phyloP scores from a whole-genome alignment of 352 stramenopile genomes.

The Pythium diclinum region DNA sequence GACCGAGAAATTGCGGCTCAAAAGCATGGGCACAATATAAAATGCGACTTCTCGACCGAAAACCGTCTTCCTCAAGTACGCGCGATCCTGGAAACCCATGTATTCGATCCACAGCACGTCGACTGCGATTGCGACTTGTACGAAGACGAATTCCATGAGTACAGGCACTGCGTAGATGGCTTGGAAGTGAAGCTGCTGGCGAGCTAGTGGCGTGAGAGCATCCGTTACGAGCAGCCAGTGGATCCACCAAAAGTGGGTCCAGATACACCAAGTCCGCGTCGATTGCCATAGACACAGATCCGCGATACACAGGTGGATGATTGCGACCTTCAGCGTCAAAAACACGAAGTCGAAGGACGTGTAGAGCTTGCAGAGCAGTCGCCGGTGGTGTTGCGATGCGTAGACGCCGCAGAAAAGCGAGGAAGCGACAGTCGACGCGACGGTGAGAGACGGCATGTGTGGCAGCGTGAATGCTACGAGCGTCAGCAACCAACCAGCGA shows the following conservation, averaged over 20 bases:
- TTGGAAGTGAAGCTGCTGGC: not conserved
- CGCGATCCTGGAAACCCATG: not conserved
- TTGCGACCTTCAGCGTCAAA: conserved; percentile 20
- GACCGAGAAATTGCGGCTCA: not conserved
- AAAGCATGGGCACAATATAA: not conserved
- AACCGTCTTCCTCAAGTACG: not conserved
- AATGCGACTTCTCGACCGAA: not conserved
- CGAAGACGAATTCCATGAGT: not conserved
- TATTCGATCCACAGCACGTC: not conserved
- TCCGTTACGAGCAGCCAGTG: not conserved
- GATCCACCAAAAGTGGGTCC: conserved; percentile 1
- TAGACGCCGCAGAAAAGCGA: not conserved
- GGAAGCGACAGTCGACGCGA: not conserved
- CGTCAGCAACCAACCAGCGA: not conserved
- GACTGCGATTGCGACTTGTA: not conserved
- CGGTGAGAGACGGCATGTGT: not conserved
- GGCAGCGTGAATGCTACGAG: not conserved
- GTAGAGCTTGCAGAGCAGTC: conserved; percentile 9
- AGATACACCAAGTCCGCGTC: not conserved
- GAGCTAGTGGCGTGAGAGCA: not conserved
- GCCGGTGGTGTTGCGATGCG: conserved; percentile 3
- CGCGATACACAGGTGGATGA: conserved; percentile 16
- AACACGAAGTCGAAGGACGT: conserved; percentile 34
- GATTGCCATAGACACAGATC: conserved; percentile 16
- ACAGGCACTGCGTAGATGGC: not conserved